These are phyloP conservation scores for Fusarium tjaetaba DNA, from an alignment of 2,329 filamentous ascomycete species.

Conservation along the genomic window DNA sequence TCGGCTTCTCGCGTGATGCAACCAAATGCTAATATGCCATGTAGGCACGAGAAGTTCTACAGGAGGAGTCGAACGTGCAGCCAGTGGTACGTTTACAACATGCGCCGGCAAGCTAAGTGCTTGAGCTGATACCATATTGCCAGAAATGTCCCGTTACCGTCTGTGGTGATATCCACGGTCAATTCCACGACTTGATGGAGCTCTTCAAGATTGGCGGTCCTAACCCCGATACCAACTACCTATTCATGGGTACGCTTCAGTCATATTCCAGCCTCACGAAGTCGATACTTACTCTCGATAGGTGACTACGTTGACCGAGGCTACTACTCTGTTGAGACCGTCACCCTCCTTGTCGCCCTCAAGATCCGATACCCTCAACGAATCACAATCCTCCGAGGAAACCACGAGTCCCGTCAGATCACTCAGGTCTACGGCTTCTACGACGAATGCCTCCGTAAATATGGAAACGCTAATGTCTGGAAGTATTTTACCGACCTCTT, in stretches of 20 bases:
- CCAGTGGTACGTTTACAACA: conserved; percentile 79
- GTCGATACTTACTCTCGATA: conserved; percentile 49
- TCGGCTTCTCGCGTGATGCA: conserved; percentile 46
- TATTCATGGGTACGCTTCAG: conserved; percentile 86
- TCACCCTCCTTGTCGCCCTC: conserved; percentile 93
- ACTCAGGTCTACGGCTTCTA: conserved; percentile 99
- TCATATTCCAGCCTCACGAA: background rate
- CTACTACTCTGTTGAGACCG: conserved; percentile 98
- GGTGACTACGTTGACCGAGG: conserved; percentile 98
- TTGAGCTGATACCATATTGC: conserved; percentile 43
- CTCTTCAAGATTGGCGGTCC: conserved; percentile 98
- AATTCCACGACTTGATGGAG: conserved; percentile 99
- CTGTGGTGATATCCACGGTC: conserved; percentile 98
- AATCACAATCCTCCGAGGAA: conserved; percentile 98
- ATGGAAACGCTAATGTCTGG: conserved; percentile 99
- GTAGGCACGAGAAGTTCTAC: conserved; percentile 93
- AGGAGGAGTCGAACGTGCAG: conserved; percentile 98
- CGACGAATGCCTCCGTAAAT: conserved; percentile 98
- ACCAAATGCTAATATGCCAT: conserved; percentile 45
- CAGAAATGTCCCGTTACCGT: conserved; percentile 99
- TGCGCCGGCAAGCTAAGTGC: conserved; percentile 20
- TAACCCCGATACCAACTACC: conserved; percentile 98
- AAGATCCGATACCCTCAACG: conserved; percentile 98
- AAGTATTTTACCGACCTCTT: conserved; percentile 99
- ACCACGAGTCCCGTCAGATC: conserved; percentile 99